phyloP scores from a whole-genome alignment of 225 moss, liverwort and hornwort species.

The Takakia lepidozioides region DNA sequence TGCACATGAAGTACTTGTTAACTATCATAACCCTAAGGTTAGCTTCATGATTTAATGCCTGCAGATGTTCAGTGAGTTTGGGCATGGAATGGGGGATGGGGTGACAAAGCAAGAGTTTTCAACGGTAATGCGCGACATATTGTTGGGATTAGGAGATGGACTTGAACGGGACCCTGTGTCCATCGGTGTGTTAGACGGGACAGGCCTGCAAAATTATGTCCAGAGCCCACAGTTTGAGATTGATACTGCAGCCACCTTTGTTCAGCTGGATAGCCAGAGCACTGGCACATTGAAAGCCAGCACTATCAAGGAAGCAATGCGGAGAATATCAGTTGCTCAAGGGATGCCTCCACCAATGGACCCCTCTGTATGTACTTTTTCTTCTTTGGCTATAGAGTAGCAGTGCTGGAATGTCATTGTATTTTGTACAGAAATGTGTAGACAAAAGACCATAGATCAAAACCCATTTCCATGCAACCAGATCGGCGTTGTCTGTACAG shows the following conservation, averaged over 20 bases:
- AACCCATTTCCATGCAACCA: too few relatives aligned
- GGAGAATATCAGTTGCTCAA: constrained; percentile 31
- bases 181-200: constrained; percentile 42
- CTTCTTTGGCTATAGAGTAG: too few relatives aligned
- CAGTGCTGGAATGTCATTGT: too few relatives aligned
- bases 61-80: constrained; percentile 77
- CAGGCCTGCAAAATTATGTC: constrained; percentile 23
- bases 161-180: constrained; percentile 74
- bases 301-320: constrained; percentile 29
- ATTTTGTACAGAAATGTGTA: too few relatives aligned
- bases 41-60: too few relatives aligned
- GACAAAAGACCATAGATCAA: too few relatives aligned
- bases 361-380: constrained; percentile 52
- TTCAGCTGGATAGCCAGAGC: constrained; percentile 26
- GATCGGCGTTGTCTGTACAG: too few relatives aligned
- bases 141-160: constrained; percentile 76
- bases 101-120: constrained; percentile 48
- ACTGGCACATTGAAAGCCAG: constrained; percentile 36
- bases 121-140: constrained; percentile 53
- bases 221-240: constrained; percentile 33
- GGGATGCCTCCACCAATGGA: constrained; percentile 81
- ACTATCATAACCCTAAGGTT: too few relatives aligned
- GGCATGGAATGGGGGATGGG: constrained; percentile 26
- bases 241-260: constrained; percentile 41
- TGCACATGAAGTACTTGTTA: too few relatives aligned